Percentiles rank a stretch among this genome's conserved stretches.
Evolutionary conservation across 768 basidiomycete genomes (phyloP).

Genomic region (Lactifluus piperatus): DNA sequence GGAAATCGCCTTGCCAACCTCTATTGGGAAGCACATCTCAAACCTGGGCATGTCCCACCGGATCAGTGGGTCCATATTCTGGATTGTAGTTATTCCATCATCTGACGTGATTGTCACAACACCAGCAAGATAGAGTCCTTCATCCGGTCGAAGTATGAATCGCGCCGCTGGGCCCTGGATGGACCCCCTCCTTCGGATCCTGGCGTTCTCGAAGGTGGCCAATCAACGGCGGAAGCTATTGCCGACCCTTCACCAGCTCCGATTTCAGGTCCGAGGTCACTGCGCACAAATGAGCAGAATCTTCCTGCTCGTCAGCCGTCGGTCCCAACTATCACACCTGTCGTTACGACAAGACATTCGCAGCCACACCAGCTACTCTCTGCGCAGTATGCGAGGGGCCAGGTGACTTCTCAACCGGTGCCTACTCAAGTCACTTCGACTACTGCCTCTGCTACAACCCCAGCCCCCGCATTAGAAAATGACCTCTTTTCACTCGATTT

Average conservation of each 20-base stretch:
- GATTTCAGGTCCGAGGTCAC: conserved; percentile 17
- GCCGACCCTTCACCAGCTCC: conserved; percentile 14
- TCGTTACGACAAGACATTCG: conserved; percentile 34
- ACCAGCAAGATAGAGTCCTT: conserved; percentile 97
- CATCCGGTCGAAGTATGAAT: conserved; percentile 95
- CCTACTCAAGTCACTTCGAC: background rate
- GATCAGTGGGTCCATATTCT: conserved; percentile 67
- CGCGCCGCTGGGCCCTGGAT: conserved; percentile 87
- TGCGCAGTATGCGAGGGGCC: conserved; percentile 15
- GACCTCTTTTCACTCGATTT: conserved; percentile 86
- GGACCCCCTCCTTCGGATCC: conserved; percentile 80
- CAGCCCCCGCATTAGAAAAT: conserved; percentile 36
- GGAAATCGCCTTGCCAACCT: conserved; percentile 87
- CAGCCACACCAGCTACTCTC: conserved; percentile 52
- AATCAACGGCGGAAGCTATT: conserved; percentile 22
- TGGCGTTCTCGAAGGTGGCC: conserved; percentile 52
- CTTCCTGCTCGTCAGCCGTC: conserved; percentile 25
- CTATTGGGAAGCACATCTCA: conserved; percentile 97
- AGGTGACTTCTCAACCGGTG: background rate
- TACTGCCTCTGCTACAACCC: conserved; percentile 14
- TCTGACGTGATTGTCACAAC: background rate
- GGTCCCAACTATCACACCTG: conserved; percentile 21
- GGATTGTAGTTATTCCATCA: background rate
- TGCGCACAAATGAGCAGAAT: conserved; percentile 27
- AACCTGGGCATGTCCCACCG: conserved; percentile 81